Base-by-base conservation (phyloP, 257 asterid species). In the Cruciata laevipes region DNA sequence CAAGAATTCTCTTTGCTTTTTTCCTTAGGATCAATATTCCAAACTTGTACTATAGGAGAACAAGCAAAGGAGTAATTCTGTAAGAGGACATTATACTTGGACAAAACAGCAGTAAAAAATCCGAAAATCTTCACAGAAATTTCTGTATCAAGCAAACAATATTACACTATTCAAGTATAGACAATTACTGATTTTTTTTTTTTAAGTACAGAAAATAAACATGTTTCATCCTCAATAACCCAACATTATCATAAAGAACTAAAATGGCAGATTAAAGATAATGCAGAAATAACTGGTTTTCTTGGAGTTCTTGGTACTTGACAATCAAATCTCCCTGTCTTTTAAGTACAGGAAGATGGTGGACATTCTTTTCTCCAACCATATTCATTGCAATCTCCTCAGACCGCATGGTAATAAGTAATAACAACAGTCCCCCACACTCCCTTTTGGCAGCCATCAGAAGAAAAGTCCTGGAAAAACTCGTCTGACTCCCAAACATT, bases 371-470 rank as follows among this genome's bases (percentile, higher is more conserved):
- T 65, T 63, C 57, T 12, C 80, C 78, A 23, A 71, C 85, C 73
- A 77, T 75, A 9, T 66, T 38, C 68, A 59, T 66, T 25, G 76
- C 75, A 17, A 72, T 16, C 47, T 53, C 68, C 55, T 61, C 67
- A 18, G 66, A 75, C 59, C 86, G 70, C 30, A 80, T 75, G 0
- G 79, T 84, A 6, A n/a, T n/a, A n/a, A n/a, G 79, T 84, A 6
- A 82, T 74, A 18, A 84, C 72, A 57, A 81, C 71, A 6, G 79
- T 62, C 57, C 82, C 84, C 10, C 73, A n/a, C 83, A 32, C 57
- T 35, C 16, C 75, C 71, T 67, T 63, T 79, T 3, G 87, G 87
- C 64, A 79, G 31, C 72, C 74, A 25, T 16, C 44, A 62, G 74
- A 61, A 53, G 51, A 59, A 21, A 83, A 63, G n/a, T 56, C 31